phyloP scores from a whole-genome alignment of 495 filamentous ascomycete species.

The Hypoxylon intermedium region DNA sequence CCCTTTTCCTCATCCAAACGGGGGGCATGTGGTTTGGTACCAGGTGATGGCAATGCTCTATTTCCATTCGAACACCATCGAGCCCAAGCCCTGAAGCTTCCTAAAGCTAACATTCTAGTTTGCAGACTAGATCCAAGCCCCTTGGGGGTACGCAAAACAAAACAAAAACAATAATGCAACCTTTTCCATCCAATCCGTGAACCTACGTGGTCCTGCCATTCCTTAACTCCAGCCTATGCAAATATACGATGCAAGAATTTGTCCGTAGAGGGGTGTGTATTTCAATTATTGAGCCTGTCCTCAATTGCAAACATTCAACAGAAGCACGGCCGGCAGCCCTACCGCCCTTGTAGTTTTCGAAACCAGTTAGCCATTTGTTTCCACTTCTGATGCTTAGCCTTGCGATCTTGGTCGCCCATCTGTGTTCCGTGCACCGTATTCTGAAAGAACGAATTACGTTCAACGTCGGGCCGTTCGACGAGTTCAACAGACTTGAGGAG shows the following conservation, averaged over 20 bases:
- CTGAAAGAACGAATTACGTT: constrained; percentile 2
- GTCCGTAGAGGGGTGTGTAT: neutral
- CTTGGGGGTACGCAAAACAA: too few relatives aligned
- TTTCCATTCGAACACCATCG: constrained; percentile 11
- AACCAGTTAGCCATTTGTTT: constrained; percentile 43
- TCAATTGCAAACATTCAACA: constrained; percentile 4
- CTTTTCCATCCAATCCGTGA: constrained; percentile 13
- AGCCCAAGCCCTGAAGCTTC: constrained; percentile 3
- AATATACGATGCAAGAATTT: constrained; percentile 27
- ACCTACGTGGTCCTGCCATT: neutral
- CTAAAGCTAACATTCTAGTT: constrained; percentile 11
- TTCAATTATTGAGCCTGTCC: neutral
- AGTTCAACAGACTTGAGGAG: constrained; percentile 23
- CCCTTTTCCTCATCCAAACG: neutral
- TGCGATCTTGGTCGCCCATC: constrained; percentile 17
- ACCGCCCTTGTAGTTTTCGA: constrained; percentile 43
- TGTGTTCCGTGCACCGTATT: neutral
- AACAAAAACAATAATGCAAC: constrained; percentile 11
- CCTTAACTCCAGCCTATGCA: constrained; percentile 28
- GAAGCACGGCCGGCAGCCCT: constrained; percentile 31
- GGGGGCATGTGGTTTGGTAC: neutral
- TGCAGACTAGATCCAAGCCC: constrained; percentile 10
- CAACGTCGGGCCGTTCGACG: constrained; percentile 2
- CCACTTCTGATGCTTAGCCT: constrained; percentile 39
- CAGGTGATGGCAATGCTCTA: neutral